phyloP scores from a whole-genome alignment of 805 yeast species.

The Priceomyces castillae region DNA sequence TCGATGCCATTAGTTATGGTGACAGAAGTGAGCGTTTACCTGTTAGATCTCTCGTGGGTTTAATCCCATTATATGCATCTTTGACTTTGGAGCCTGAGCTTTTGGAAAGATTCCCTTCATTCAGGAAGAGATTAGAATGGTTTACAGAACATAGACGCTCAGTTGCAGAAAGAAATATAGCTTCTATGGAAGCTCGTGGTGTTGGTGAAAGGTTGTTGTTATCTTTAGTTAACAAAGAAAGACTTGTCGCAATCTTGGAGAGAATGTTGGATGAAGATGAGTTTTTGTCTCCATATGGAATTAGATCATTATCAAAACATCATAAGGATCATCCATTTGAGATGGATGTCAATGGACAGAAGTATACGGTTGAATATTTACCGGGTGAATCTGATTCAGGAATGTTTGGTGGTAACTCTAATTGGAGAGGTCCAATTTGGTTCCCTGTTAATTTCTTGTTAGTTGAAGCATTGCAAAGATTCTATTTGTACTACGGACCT shows the following conservation, averaged over 20 bases:
- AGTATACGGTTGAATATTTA: conserved; percentile 67
- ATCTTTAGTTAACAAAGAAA: conserved; percentile 76
- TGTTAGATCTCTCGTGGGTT: conserved; percentile 85
- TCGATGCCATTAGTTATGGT: conserved; percentile 87
- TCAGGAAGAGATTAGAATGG: conserved; percentile 83
- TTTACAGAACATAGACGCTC: conserved; percentile 66
- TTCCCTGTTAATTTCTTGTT: conserved; percentile 86
- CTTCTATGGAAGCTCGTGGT: conserved; percentile 78
- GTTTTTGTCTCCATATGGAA: conserved; percentile 80
- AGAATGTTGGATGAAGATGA: conserved; percentile 85
- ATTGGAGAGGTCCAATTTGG: conserved; percentile 98
- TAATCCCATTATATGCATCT: conserved; percentile 87
- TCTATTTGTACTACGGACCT: conserved; percentile 85
- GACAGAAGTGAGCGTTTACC: conserved; percentile 65
- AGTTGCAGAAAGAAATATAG: conserved; percentile 78
- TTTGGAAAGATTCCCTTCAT: conserved; percentile 72
- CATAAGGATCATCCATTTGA: conserved; percentile 82
- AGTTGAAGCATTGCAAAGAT: conserved; percentile 83
- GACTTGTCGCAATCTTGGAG: conserved; percentile 69
- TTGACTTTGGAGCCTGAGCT: conserved; percentile 84
- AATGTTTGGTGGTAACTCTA: conserved; percentile 93
- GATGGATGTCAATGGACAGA: conserved; percentile 77
- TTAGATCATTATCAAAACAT: conserved; percentile 81
- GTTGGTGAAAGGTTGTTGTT: conserved; percentile 77
- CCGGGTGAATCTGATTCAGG: conserved; percentile 92